Base-by-base conservation (phyloP, 2,329 filamentous ascomycete species). In the Aspergillus aculeatus region DNA sequence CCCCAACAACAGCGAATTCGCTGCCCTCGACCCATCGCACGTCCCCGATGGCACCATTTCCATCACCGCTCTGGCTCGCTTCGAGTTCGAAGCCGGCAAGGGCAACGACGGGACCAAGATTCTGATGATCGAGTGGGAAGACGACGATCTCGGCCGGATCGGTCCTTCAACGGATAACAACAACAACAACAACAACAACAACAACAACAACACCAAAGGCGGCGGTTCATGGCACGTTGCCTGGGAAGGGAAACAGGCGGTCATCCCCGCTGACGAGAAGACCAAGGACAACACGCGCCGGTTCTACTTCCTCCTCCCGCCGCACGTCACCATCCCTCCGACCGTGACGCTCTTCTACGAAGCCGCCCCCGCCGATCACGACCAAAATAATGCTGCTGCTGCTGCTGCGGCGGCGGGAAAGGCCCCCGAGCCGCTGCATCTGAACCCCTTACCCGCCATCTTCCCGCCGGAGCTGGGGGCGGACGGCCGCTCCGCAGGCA, bases 81-180 rank as follows among this genome's bases (percentile, higher is more conserved):
- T 96, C 76, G 92, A 96, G 74, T 96, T 96, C 72, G 89, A 93
- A 76, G 82, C 85, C 0, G 89, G 87, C 38, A 85, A 84, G 73
- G 89, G 86, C 53, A 91, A 91, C 69, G 89, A 93, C 65, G 92
- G 92, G 47, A 96, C 91, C 63, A 96, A 96, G 80, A 88, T 96
- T 64, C 80, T 96, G 68, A 95, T 96, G 91, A 88, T 96, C 44
- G 92, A 96, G 75, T 96, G 92, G 92, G 87, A 91, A 72, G 85
- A 88, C 55, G 83, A 84, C 65, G 78, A 82, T 60, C 74, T 78
- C 47, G 81, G 78, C 2, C 75, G 79, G 54, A 12, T 75, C 76
- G 11, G 64, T 81, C 16, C 71, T 69, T 19, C 50, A 12, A 3
- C 38, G 4, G 38, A 44, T 2, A 44, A 29, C 26, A 29, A 6